Evolutionary conservation across 352 stramenopile genomes (phyloP).

Genomic region (Pythium brachiatum): DNA sequence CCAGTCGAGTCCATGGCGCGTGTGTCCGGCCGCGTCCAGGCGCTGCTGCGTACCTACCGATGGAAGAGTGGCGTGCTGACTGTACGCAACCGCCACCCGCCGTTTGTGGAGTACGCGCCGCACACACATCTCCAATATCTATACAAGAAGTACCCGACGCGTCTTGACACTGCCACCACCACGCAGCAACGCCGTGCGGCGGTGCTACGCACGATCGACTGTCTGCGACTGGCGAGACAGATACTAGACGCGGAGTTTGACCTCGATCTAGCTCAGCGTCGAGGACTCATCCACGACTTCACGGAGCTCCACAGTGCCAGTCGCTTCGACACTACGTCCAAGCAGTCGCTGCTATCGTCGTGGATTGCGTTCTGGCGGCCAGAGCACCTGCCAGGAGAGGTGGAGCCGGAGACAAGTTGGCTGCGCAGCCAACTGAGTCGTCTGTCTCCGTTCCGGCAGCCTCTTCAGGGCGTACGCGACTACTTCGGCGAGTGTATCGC

Average conservation of each 20-base stretch:
- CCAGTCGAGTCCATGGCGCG: constrained; percentile 36
- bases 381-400: constrained; percentile 34
- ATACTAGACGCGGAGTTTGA: constrained; percentile 57
- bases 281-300: constrained; percentile 31
- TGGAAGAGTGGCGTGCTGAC: constrained; percentile 19
- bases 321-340: constrained; percentile 43
- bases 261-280: constrained; percentile 26
- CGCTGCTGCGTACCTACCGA: constrained; percentile 37
- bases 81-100: constrained; percentile 26
- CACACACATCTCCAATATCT: constrained; percentile 56
- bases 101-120: constrained; percentile 44
- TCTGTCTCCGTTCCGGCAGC: constrained; percentile 59
- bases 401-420: constrained; percentile 36
- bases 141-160: constrained; percentile 59
- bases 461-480: constrained; percentile 66
- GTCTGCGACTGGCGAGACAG: constrained; percentile 40
- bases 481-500: constrained; percentile 88
- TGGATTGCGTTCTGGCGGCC: constrained; percentile 68
- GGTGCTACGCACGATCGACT: constrained; percentile 62
- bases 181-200: constrained; percentile 39
- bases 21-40: constrained; percentile 52
- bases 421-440: constrained; percentile 39
- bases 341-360: constrained; percentile 29
- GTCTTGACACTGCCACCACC: constrained; percentile 38
- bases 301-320: constrained; percentile 57